Base-by-base conservation (phyloP, 2,329 filamentous ascomycete genomes). In the Cryoendolithus antarcticus region DNA sequence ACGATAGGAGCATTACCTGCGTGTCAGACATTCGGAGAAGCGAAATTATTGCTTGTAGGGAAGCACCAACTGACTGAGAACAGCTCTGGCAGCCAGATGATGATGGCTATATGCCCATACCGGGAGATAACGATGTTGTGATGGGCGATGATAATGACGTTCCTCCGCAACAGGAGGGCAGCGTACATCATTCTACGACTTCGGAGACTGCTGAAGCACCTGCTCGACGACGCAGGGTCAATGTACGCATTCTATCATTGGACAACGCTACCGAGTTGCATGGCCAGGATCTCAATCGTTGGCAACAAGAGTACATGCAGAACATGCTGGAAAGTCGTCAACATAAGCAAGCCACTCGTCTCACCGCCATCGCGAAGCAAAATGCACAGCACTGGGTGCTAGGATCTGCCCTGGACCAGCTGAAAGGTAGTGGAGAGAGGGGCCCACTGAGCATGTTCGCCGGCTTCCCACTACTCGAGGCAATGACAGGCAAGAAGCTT, bases 361-460 rank as follows among this genome's bases (percentile, higher is more conserved):
- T 61, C 9, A 46, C 57, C 9, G 54, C 58, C 0, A 61, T 70
- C 32, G 74, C 76, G 2, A 81, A 74, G 58, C 74, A 71, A 51
- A 80, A 80, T 42, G 79, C 77, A 1, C 66, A 68, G 9, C 67
- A 70, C 48, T 81, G 73, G 64, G 67, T 82, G 3, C 67, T 72
- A 43, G 73, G 71, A 4, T 19, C 15, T 19, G 15, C 15, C 15
- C 15, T 19, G 5, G 5, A 19, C 15, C 15, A 19, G 15, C 15
- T 19, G 15, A 54, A 62, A 35, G 39, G 38, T 19, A 75, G 76
- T 6, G 62, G 80, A 34, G 73, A 70, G 32, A 65, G 65, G 9
- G 67, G 69, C 42, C 75, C 76, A 4, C 62, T 82, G 11, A 60
- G 63, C 9, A 64, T 69, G 41, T 82, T 80, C 56, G 68, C 68